A percentile compares a stretch with the other conserved stretches of the same genome.
phyloP scores from a whole-genome alignment of 306 rosid genomes.

The Purshia tridentata region DNA sequence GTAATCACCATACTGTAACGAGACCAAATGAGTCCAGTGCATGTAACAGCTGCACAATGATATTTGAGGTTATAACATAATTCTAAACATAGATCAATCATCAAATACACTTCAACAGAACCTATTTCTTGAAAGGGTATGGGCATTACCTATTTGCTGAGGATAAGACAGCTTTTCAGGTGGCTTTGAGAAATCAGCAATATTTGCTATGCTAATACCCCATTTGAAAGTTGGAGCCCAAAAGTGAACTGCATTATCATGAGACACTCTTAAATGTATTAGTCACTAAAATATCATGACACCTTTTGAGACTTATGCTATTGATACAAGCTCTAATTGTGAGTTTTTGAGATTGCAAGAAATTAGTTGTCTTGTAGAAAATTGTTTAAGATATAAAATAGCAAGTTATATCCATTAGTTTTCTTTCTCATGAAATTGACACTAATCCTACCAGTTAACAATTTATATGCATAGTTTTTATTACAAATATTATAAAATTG shows the following conservation, averaged over 20 bases:
- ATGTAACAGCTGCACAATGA: constrained; percentile 20
- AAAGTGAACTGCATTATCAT: constrained; percentile 20
- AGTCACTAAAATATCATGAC: neutral
- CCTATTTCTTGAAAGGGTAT: neutral
- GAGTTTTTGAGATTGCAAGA: neutral
- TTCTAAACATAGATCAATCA: neutral
- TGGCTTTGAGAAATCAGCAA: constrained; percentile 28
- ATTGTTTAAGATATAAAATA: too few relatives aligned
- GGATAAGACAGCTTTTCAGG: constrained; percentile 20
- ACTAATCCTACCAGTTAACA: neutral
- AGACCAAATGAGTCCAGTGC: constrained; percentile 21
- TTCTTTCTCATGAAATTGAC: neutral
- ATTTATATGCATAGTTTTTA: too few relatives aligned
- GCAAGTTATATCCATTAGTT: too few relatives aligned
- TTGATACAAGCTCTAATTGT: neutral
- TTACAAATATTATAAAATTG: neutral
- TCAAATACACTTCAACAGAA: neutral
- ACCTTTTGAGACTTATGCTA: neutral
- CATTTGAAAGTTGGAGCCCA: constrained; percentile 35
- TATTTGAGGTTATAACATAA: neutral
- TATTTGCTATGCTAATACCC: constrained; percentile 28
- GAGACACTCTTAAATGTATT: neutral
- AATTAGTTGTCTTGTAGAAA: neutral
- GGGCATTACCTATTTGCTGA: constrained; percentile 14
- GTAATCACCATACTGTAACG: constrained; percentile 31